Evolutionary conservation across 768 basidiomycete species (phyloP).

Genomic region (Rubroboletus satanas): DNA sequence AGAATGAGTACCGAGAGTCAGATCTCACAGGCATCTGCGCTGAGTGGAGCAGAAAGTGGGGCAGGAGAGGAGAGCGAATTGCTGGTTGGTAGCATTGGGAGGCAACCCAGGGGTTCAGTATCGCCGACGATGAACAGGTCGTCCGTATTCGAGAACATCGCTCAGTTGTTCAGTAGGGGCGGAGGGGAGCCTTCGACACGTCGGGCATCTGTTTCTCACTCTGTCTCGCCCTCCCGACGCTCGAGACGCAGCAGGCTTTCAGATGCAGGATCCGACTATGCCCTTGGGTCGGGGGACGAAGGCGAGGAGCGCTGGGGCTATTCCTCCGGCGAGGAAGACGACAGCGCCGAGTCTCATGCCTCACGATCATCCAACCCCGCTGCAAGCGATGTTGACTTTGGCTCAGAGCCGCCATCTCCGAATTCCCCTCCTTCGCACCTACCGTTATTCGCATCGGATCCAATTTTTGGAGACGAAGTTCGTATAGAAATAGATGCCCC

Average conservation of each 20-base stretch:
- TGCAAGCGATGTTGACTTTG: slow-evolving; percentile 64
- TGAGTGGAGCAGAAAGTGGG: slow-evolving; percentile 37
- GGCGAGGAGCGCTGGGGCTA: slow-evolving; percentile 87
- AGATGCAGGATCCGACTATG: slow-evolving; percentile 57
- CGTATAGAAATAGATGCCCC: slow-evolving; percentile 77
- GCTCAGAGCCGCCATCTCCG: slow-evolving; percentile 67
- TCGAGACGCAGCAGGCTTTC: slow-evolving; percentile 52
- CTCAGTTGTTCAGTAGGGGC: slow-evolving; percentile 59
- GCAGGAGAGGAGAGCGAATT: slow-evolving; percentile 36
- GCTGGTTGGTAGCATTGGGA: slow-evolving; percentile 25
- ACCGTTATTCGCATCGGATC: slow-evolving; percentile 69
- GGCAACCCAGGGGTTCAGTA: slow-evolving; percentile 33
- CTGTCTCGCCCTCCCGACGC: slow-evolving; percentile 45
- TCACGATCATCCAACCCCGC: slow-evolving; percentile 26
- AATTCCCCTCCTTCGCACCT: slow-evolving; percentile 40
- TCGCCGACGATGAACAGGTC: slow-evolving; percentile 37
- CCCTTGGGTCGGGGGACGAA: slow-evolving; percentile 50
- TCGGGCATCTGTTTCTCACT: slow-evolving; percentile 55
- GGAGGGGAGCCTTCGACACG: slow-evolving; percentile 40
- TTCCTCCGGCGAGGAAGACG: slow-evolving; percentile 78
- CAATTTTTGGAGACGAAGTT: slow-evolving; percentile 78
- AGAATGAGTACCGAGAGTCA: slow-evolving; percentile 44
- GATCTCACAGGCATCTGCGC: slow-evolving; percentile 37
- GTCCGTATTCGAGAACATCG: slow-evolving; percentile 61
- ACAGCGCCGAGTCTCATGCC: slow-evolving; percentile 33